Evolutionary conservation across 75 land plant species (phyloP), one percentile per base, ranked within the genome.

Genomic region (Sequoiadendron giganteum): DNA sequence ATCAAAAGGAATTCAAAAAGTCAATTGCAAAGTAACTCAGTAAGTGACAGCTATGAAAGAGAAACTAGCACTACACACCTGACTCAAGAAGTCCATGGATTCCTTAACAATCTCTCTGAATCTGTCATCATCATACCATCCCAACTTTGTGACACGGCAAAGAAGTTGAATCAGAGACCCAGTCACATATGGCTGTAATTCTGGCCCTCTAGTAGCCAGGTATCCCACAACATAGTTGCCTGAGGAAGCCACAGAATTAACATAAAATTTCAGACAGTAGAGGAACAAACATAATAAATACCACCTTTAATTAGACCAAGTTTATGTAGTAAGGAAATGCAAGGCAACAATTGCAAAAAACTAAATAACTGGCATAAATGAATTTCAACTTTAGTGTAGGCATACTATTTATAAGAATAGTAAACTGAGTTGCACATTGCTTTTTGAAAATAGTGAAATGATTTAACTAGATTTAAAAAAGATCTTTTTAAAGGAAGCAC

Each of bases 71-170:
- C 42, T 45, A 89, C 49, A 88, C 84, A 96, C 97, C 96, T 96
- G 97, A 13, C 86, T 91, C 90, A 96, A 88, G 83, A 96, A 96
- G 86, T 93, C 93, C 84, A 89, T 94, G 8, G 98, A 89, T 78
- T 96, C 99, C 75, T 95, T 95, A 28, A 94, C 95, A 30, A 94
- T 86, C 13, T 96, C 99, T 83, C 93, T 93, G 40, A 97, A 97
- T 89, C 94, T 91, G 87, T 97, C 99, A 91, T 97, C 99, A 90
- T 97, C 97, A 89, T 95, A 91, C 99, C 99, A 97, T 10, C 96
- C 98, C 88, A 97, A 93, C 88, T 96, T 97, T 85, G 99, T 97
- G 38, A 97, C 87, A 48, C 99, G 95, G 79, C 97, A 95, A 56
- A 97, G 88, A 25, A 97, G 93, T 85, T 96, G 99, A 87, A 97